phyloP scores from a whole-genome alignment of 805 yeast species.

The Candida sithepensis region DNA sequence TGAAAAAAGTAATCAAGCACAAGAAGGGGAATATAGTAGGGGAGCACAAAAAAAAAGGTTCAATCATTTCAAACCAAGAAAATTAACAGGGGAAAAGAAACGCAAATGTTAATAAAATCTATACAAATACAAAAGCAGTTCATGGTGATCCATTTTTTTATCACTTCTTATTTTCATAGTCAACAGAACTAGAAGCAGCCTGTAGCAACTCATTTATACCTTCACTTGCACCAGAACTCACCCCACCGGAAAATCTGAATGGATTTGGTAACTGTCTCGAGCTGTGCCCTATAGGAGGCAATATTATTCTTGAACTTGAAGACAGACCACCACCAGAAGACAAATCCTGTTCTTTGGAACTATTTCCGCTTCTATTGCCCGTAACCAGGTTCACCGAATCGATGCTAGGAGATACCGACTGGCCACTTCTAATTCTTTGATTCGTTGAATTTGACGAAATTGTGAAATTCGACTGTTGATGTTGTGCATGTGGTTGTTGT shows the following conservation, averaged over 20 bases:
- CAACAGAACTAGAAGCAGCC: conserved; percentile 18
- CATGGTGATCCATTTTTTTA: neutral
- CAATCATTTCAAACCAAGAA: neutral
- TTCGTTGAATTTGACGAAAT: neutral
- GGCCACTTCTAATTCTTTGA: neutral
- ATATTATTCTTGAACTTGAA: conserved; percentile 11
- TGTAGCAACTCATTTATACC: conserved; percentile 21
- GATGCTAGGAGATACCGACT: conserved; percentile 2
- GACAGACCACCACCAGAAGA: conserved; percentile 2
- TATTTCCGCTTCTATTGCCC: conserved; percentile 1
- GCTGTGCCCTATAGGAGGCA: conserved; percentile 19
- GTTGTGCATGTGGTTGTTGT: conserved; percentile 1
- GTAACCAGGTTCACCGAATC: neutral
- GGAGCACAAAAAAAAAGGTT: neutral
- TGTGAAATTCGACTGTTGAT: conserved; percentile 3
- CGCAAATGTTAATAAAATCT: neutral
- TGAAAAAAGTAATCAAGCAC: neutral
- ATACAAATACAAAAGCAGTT: neutral
- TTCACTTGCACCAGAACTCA: conserved; percentile 5
- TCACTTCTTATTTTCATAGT: conserved; percentile 9
- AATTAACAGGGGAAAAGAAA: neutral
- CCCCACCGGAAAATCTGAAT: conserved; percentile 5
- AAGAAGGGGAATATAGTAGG: neutral
- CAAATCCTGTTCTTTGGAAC: neutral
- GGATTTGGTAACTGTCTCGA: conserved; percentile 20